These are phyloP conservation scores for Solanum rostratum DNA, from an alignment of 257 asterid species.

Conservation along the genomic window DNA sequence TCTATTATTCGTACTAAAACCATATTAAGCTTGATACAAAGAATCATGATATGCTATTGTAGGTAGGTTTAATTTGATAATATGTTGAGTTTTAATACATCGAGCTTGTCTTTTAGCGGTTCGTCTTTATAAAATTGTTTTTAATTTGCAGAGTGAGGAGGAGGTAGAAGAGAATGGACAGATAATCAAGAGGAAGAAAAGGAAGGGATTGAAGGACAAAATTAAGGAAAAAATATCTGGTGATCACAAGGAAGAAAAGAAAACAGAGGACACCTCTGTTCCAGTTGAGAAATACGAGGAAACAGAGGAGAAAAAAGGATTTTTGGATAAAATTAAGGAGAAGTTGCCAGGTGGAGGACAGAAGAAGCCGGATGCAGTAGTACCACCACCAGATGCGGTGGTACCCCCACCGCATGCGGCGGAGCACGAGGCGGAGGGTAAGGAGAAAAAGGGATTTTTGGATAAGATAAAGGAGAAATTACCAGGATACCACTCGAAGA, in stretches of 20 bases:
- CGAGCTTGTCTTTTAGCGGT: no score
- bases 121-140: no score
- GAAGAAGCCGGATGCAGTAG: conserved; percentile 29
- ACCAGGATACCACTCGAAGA: conserved; percentile 70
- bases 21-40: no score
- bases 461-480: conserved; percentile 92
- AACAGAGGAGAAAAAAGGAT: conserved; percentile 62
- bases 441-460: conserved; percentile 75
- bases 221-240: conserved; percentile 39
- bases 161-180: conserved; percentile 45
- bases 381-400: conserved; percentile 9
- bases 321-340: conserved; percentile 68
- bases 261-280: conserved; percentile 22
- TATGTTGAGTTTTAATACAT: no score
- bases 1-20: background rate
- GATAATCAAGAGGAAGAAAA: conserved; percentile 57
- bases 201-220: conserved; percentile 64
- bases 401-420: conserved; percentile 19
- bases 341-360: conserved; percentile 53
- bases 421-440: conserved; percentile 28
- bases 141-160: conserved; percentile 56
- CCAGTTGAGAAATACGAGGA: conserved; percentile 52
- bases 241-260: conserved; percentile 29
- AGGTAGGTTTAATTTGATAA: background rate
- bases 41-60: background rate